Evolutionary conservation across 495 filamentous ascomycete genomes (phyloP), one percentile per base, ranked within the genome.

Genomic region (Pseudomonodictys pantanalensis): DNA sequence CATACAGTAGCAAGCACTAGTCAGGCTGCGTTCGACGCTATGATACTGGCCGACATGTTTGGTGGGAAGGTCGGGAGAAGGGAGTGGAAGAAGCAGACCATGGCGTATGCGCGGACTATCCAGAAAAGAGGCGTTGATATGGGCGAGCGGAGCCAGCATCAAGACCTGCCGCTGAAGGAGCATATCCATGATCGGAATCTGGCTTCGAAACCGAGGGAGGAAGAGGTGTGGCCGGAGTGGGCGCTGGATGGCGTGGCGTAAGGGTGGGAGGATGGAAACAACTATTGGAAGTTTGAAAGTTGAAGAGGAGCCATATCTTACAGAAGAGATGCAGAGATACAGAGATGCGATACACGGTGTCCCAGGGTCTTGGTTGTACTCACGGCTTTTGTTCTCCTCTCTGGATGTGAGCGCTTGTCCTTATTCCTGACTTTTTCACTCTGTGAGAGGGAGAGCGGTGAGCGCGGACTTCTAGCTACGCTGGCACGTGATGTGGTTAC

Each of bases 1-100:
- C 81, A 83, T 55, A 82, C 79, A 1, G 78, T 77, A 8, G 77
- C 76, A 0, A 75, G 74, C 30, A 81, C 78, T 5, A 75, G 71
- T 18, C 80, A 83, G 64, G 79, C 75, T 10, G 79, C 79, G 6
- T 72, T 79, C 43, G 74, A 76, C 9, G 73, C 76, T 32, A 74
- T 76, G 56, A 60, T 79, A 18, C 58, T 66, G 25, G 78, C 55
- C 20, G 53, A 62, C 51, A 58, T 60, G 62, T 12, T 57, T 20
- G 47, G 22, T 10, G 62, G 57, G 1, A 58, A 58, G 47, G 53
- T 63, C 39, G 17, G 18, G 10, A 56, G 53, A 41, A 52, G 35
- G 46, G 57, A 61, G 45, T 66, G 62, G 62, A 58, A 60, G 44
- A 57, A 30, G 28, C 20, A 61, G 52, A 66, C 46, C 0, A 28